Evolutionary conservation across 73 alveolate genomes (phyloP).

Genomic region (Tetrahymena thermophila): DNA sequence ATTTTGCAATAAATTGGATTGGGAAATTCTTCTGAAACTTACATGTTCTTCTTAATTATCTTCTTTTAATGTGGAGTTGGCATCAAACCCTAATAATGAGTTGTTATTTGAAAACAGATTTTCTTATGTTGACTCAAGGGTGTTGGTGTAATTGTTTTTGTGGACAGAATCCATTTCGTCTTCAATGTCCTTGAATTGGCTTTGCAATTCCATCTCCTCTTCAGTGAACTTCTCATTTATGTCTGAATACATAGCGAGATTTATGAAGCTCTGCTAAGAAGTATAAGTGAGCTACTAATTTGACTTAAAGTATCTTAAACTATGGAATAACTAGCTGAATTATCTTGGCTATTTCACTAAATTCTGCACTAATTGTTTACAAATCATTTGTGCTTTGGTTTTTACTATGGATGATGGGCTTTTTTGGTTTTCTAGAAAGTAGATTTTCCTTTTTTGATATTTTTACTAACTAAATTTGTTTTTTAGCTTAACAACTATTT

Average conservation of each 20-base stretch:
- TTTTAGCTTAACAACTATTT: background rate
- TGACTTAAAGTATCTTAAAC: background rate
- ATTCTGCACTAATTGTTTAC: background rate
- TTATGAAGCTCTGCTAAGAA: background rate
- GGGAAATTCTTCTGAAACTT: background rate
- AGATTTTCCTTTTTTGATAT: background rate
- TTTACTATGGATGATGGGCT: background rate
- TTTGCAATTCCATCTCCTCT: background rate
- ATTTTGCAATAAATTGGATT: background rate
- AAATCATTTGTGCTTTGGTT: background rate
- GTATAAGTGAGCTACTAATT: background rate
- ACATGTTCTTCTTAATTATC: background rate
- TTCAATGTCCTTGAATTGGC: background rate
- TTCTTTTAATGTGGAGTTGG: background rate
- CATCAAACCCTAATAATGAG: background rate
- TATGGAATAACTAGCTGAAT: background rate
- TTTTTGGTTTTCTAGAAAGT: background rate
- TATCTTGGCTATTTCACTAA: background rate
- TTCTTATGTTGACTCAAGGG: background rate
- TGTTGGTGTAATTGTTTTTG: background rate
- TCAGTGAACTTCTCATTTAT: background rate
- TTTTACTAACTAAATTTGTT: background rate
- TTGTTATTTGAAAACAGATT: background rate
- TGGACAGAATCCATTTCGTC: background rate
- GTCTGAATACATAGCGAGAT: background rate